These are phyloP conservation scores for Pseudogymnoascus sp. DNA, from an alignment of 2,329 filamentous ascomycete genomes.

Conservation along the genomic window DNA sequence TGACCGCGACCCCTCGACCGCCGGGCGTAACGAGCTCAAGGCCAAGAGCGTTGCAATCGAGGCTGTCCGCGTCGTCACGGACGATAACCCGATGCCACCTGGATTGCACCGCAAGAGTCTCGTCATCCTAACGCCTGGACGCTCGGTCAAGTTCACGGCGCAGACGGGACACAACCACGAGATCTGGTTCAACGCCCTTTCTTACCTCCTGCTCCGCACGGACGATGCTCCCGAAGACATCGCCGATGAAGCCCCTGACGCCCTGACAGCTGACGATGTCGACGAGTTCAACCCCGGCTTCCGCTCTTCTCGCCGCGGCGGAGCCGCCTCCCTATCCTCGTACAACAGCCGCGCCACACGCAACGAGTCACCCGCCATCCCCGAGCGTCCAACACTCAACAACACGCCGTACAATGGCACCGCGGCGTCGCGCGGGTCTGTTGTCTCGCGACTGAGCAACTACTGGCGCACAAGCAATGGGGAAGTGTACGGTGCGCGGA, in stretches of 20 bases:
- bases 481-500: conserved; percentile 39
- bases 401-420: conserved; percentile 21
- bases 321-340: conserved; percentile 62
- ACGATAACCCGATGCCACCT: conserved; percentile 92
- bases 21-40: conserved; percentile 65
- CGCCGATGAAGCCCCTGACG: conserved; percentile 45
- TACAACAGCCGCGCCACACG: conserved; percentile 68
- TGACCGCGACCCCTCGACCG: conserved; percentile 72
- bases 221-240: conserved; percentile 47
- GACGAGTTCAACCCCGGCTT: conserved; percentile 71
- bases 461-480: conserved; percentile 37
- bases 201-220: conserved; percentile 79
- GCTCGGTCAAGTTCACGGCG: conserved; percentile 88
- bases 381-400: conserved; percentile 35
- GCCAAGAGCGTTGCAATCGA: conserved; percentile 92
- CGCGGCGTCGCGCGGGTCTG: conserved; percentile 22
- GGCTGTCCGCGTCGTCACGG: conserved; percentile 80
- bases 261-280: conserved; percentile 52
- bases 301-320: conserved; percentile 40
- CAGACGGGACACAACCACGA: conserved; percentile 90
- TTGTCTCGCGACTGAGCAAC: conserved; percentile 49
- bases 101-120: conserved; percentile 92
- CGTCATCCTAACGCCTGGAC: conserved; percentile 79
- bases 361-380: conserved; percentile 49
- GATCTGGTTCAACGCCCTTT: conserved; percentile 96